Conservation (phyloP, 1,284 basidiomycete species). For the Tilletia caries region DNA sequence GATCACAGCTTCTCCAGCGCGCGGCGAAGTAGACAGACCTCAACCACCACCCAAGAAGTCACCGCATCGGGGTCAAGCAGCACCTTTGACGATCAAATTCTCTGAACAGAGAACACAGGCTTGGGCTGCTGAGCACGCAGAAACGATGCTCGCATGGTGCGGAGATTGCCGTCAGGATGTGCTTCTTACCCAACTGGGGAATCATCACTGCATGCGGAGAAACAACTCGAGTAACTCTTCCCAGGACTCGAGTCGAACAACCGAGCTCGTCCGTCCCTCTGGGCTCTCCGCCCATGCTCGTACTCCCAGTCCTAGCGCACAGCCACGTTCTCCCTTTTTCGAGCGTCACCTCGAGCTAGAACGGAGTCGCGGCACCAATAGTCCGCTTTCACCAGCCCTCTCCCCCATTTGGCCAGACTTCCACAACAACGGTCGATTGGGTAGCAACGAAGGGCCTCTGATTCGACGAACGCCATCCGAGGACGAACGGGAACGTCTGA, state of each 20-base stretch:
- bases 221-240: slow-evolving; percentile 4
- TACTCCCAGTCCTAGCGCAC: neutral
- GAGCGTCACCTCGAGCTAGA: slow-evolving; percentile 4
- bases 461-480: slow-evolving; percentile 5
- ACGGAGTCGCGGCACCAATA: neutral
- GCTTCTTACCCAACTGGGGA: neutral
- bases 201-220: neutral
- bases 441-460: neutral
- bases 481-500: slow-evolving; percentile 1
- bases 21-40: neutral
- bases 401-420: neutral
- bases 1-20: neutral
- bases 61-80: neutral
- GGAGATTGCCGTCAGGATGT: slow-evolving; percentile 5
- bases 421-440: neutral
- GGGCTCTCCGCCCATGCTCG: neutral
- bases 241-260: neutral
- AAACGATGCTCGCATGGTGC: neutral
- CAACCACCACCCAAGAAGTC: neutral
- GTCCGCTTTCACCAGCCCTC: neutral
- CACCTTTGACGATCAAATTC: neutral
- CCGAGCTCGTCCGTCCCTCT: neutral
- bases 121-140: slow-evolving; percentile 8
- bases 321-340: slow-evolving; percentile 1
- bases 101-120: neutral